Evolutionary conservation across 331 rosid species (phyloP).

Genomic region (Quercus phellos): DNA sequence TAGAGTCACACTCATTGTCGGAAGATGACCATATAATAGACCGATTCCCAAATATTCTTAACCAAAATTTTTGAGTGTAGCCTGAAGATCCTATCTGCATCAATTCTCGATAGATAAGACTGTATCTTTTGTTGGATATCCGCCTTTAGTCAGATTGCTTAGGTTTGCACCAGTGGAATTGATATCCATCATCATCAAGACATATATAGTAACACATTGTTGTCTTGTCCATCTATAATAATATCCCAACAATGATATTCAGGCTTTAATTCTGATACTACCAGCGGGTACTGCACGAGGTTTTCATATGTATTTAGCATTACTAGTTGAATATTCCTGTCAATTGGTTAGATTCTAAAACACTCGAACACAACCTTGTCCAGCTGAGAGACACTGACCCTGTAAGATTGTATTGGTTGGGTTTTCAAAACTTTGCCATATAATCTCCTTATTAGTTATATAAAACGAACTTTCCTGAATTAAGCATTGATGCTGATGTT

Average conservation of each 20-base stretch:
- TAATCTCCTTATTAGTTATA: neutral
- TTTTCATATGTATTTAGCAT: slow-evolving; percentile 17
- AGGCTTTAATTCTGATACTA: neutral
- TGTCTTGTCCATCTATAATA: neutral
- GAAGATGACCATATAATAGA: slow-evolving; percentile 4
- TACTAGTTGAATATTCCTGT: slow-evolving; percentile 20
- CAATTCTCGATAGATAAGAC: slow-evolving; percentile 11
- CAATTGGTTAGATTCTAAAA: slow-evolving; percentile 13
- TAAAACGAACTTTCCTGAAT: slow-evolving; percentile 50
- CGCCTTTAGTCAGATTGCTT: slow-evolving; percentile 1
- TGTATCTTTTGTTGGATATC: neutral
- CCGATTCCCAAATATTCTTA: neutral
- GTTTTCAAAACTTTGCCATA: slow-evolving; percentile 48
- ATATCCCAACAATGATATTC: neutral
- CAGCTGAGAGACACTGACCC: slow-evolving; percentile 22
- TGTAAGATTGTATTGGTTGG: slow-evolving; percentile 48
- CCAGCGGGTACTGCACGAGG: slow-evolving; percentile 22
- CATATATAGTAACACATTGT: neutral
- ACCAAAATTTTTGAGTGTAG: slow-evolving; percentile 3
- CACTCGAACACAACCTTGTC: slow-evolving; percentile 19
- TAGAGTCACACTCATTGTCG: neutral
- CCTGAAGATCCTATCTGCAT: slow-evolving; percentile 18
- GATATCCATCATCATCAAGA: slow-evolving; percentile 14
- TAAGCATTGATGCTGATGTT: slow-evolving; percentile 49
- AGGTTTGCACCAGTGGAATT: neutral